Evolutionary conservation across 768 basidiomycete species (phyloP).

Genomic region (Suillus variegatus): DNA sequence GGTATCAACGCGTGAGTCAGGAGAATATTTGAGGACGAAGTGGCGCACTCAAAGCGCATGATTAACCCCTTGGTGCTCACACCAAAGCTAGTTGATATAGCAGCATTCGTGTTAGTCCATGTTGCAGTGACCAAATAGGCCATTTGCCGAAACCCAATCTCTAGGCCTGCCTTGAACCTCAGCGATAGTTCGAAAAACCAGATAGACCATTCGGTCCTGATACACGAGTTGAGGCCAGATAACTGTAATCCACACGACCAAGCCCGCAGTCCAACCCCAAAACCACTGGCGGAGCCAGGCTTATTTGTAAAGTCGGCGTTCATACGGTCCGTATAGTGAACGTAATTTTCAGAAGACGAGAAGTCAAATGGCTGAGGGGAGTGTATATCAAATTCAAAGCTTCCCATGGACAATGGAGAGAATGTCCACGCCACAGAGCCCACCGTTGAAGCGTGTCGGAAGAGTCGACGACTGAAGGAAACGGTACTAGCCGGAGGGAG

Average conservation of each 20-base stretch:
- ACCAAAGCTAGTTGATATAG: constrained; percentile 46
- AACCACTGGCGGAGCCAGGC: constrained; percentile 52
- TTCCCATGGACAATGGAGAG: constrained; percentile 24
- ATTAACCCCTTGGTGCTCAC: constrained; percentile 49
- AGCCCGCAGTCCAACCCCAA: constrained; percentile 46
- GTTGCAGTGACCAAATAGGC: constrained; percentile 44
- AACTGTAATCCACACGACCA: constrained; percentile 53
- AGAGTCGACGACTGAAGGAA: constrained; percentile 52
- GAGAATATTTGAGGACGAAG: constrained; percentile 11
- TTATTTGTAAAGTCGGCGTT: constrained; percentile 27
- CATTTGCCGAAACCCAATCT: constrained; percentile 48
- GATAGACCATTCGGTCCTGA: constrained; percentile 54
- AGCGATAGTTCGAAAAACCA: constrained; percentile 57
- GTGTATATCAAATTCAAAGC: constrained; percentile 42
- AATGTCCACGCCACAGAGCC: constrained; percentile 41
- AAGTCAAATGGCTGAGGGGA: constrained; percentile 45
- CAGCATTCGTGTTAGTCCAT: constrained; percentile 49
- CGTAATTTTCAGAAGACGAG: constrained; percentile 25
- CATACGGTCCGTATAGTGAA: constrained; percentile 20
- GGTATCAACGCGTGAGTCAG: constrained; percentile 18
- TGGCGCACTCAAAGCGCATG: constrained; percentile 53
- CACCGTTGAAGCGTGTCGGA: constrained; percentile 45
- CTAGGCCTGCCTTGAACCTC: constrained; percentile 49
- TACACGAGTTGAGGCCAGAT: constrained; percentile 44
- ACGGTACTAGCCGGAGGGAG: constrained; percentile 44